Evolutionary conservation across 768 basidiomycete species (phyloP), one percentile per base, ranked within the genome.

Genomic region (Thelephora aurantiotincta): DNA sequence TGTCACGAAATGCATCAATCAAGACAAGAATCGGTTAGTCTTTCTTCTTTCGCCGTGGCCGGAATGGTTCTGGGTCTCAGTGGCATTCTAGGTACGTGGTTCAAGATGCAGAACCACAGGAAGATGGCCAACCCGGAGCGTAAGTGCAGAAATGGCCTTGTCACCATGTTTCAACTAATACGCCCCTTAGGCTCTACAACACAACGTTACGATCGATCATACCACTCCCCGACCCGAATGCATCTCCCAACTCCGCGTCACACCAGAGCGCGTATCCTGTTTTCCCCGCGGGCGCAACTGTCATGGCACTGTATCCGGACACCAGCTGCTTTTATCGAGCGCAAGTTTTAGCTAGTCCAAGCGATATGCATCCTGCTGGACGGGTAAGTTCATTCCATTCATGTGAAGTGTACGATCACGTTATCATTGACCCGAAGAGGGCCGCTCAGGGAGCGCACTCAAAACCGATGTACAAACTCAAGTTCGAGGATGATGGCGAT

Each of bases 261-360:
- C 83, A 87, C 63, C 67, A 78, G 35, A 75, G 69, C 54, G 70
- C 76, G 3, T 86, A 87, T 58, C 82, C 77, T 41, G 79, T 80
- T 52, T 91, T 87, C 58, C 65, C 73, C 19, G 64, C 73, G 0
- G 79, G 85, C 3, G 77, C 81, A 18, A 82, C 72, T 0, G 88
- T 91, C 9, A 75, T 91, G 74, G 88, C 85, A 1, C 66, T 90
- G n/a, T 91, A 89, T 62, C 88, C 88, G 0, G 88, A 91, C 57
- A 91, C 88, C 0, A 90, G 85, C 54, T 88, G 84, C 59, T 91
- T 91, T 67, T 91, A 91, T 57, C 81, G 83, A 22, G 88, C 88
- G 6, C 82, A 87, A 56, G 86, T 91, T 5, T 70, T 87, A 42
- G 70, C 76, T n/a, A 74, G 77, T 9, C 86, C 84, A 4, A 65